phyloP scores from a whole-genome alignment of 805 yeast species.

The Barnettozyma botsteinii region DNA sequence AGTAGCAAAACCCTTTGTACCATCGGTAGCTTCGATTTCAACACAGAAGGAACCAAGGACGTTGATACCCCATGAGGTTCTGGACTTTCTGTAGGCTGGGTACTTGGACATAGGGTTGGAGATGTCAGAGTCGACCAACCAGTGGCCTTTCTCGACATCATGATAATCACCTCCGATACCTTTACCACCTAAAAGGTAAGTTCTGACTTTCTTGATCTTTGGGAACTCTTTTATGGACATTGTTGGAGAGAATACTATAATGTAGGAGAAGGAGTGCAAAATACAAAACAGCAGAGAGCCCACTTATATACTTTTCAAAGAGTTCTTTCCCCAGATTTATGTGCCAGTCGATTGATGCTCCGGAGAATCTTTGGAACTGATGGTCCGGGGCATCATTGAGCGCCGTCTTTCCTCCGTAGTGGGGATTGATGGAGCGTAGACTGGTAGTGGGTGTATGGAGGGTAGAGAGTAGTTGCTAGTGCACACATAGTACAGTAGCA shows the following conservation, averaged over 20 bases:
- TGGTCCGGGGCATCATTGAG: too few relatives aligned
- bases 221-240: slow-evolving; percentile 33
- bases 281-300: background rate
- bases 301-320: background rate
- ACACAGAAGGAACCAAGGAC: slow-evolving; percentile 46
- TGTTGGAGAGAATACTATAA: background rate
- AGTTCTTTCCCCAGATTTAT: slow-evolving; percentile 1
- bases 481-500: too few relatives aligned
- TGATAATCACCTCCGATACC: slow-evolving; percentile 50
- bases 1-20: slow-evolving; percentile 45
- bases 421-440: too few relatives aligned
- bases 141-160: slow-evolving; percentile 42
- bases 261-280: too few relatives aligned
- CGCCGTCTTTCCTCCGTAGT: too few relatives aligned
- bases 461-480: too few relatives aligned
- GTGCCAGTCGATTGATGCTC: too few relatives aligned
- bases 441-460: too few relatives aligned
- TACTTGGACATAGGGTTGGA: slow-evolving; percentile 46
- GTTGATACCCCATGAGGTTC: slow-evolving; percentile 46
- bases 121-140: slow-evolving; percentile 42
- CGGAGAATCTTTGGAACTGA: too few relatives aligned
- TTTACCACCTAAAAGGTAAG: slow-evolving; percentile 37
- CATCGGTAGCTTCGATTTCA: slow-evolving; percentile 43
- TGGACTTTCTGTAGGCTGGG: slow-evolving; percentile 38
- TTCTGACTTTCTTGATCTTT: slow-evolving; percentile 37